A percentile compares a stretch with the other conserved stretches of the same genome.
phyloP scores from a whole-genome alignment of 192 early-diverging fungal genomes.

The Entomortierella beljakovae region DNA sequence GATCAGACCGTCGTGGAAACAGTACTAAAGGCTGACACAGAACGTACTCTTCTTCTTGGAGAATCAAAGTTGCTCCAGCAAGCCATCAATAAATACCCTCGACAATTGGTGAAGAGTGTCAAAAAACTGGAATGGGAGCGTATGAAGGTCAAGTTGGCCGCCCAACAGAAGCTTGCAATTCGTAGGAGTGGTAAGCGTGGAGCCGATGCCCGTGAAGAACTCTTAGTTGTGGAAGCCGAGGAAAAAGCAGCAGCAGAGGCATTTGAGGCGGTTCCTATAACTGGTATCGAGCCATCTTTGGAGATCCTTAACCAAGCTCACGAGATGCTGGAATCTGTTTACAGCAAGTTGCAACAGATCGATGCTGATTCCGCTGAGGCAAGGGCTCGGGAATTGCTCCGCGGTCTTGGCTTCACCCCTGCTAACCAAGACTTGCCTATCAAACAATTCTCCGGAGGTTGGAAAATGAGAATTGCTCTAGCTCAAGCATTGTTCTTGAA shows the following conservation, averaged over 20 bases:
- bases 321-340: conserved; percentile 68
- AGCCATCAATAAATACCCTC: conserved; percentile 59
- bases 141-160: conserved; percentile 53
- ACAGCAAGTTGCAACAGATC: conserved; percentile 69
- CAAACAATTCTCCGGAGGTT: conserved; percentile 83
- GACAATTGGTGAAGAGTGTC: conserved; percentile 55
- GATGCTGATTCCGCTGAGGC: conserved; percentile 73
- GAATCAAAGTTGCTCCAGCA: conserved; percentile 62
- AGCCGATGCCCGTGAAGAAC: conserved; percentile 65
- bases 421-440: conserved; percentile 73
- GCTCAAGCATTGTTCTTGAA: conserved; percentile 87
- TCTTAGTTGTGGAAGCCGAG: conserved; percentile 57
- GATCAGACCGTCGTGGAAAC: conserved; percentile 66
- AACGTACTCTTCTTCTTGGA: conserved; percentile 60
- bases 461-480: conserved; percentile 89
- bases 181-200: conserved; percentile 77
- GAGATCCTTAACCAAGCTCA: conserved; percentile 68
- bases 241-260: conserved; percentile 46
- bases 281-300: conserved; percentile 50
- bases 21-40: conserved; percentile 73
- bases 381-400: conserved; percentile 76
- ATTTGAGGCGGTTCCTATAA: conserved; percentile 43
- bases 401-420: conserved; percentile 78
- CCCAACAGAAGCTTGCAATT: conserved; percentile 69
- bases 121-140: conserved; percentile 58